Percentiles rank a stretch among this genome's conserved stretches.
Conservation (phyloP, 176 grass and related monocot genomes). For the Coix lacrymajobi region DNA sequence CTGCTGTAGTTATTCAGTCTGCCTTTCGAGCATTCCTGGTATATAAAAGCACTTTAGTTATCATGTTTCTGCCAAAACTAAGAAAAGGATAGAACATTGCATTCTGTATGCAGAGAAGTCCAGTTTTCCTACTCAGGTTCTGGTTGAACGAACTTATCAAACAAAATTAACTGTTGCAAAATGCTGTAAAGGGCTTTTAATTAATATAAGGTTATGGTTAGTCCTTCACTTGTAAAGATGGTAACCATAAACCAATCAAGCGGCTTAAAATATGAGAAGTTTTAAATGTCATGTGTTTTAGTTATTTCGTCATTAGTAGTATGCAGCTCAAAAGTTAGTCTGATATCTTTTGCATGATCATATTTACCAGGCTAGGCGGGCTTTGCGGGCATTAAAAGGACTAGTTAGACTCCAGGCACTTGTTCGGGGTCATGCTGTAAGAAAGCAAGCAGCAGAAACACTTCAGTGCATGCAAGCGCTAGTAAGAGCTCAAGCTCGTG, state of each 20-base stretch:
- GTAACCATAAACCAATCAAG: background rate
- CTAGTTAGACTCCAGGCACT: slow-evolving; percentile 95
- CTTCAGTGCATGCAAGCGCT: slow-evolving; percentile 97
- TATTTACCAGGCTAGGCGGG: slow-evolving; percentile 75
- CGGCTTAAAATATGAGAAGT: background rate
- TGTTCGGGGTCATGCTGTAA: slow-evolving; percentile 92
- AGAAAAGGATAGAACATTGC: background rate
- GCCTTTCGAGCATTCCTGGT: slow-evolving; percentile 91
- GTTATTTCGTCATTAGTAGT: background rate
- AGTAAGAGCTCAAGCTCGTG: slow-evolving; percentile 94
- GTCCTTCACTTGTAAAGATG: slow-evolving; percentile 4
- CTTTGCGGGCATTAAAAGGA: slow-evolving; percentile 86
- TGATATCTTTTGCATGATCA: slow-evolving; percentile 7
- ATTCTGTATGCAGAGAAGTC: background rate
- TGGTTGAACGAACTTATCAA: background rate
- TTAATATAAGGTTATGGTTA: background rate
- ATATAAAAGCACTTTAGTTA: slow-evolving; percentile 20
- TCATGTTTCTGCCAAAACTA: background rate
- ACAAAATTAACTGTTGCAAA: background rate
- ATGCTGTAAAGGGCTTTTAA: background rate
- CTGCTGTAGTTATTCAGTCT: slow-evolving; percentile 81
- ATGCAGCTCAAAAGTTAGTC: background rate
- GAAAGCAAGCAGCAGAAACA: slow-evolving; percentile 96
- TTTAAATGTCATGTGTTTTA: background rate
- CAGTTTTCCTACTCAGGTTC: background rate